Evolutionary conservation across 2,329 filamentous ascomycete genomes (phyloP).

Genomic region (Moelleriella libera): DNA sequence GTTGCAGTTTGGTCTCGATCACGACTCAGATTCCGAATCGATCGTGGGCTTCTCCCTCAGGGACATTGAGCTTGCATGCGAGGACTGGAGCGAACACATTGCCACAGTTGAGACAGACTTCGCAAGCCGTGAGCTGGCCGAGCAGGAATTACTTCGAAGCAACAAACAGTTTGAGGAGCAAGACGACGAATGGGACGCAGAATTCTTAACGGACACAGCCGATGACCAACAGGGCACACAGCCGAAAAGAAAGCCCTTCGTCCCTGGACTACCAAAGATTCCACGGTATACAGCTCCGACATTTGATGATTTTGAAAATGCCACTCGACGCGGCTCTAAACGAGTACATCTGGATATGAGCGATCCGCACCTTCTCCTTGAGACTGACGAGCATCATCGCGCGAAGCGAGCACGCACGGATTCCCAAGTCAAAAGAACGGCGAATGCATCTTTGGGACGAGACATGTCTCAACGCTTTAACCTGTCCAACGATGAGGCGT

Average conservation of each 20-base stretch:
- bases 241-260: slow-evolving; percentile 55
- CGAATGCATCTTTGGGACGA: slow-evolving; percentile 54
- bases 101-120: slow-evolving; percentile 28
- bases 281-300: slow-evolving; percentile 50
- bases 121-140: slow-evolving; percentile 15
- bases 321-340: slow-evolving; percentile 60
- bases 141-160: slow-evolving; percentile 15
- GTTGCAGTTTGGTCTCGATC: slow-evolving; percentile 31
- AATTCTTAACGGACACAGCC: slow-evolving; percentile 38
- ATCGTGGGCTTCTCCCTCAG: slow-evolving; percentile 63
- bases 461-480: slow-evolving; percentile 78
- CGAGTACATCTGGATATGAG: slow-evolving; percentile 74
- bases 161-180: slow-evolving; percentile 20
- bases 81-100: slow-evolving; percentile 66
- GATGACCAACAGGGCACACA: slow-evolving; percentile 31
- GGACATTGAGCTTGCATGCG: slow-evolving; percentile 74
- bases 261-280: slow-evolving; percentile 43
- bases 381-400: slow-evolving; percentile 53
- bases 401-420: slow-evolving; percentile 44
- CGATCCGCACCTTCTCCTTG: slow-evolving; percentile 74
- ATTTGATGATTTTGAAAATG: slow-evolving; percentile 67
- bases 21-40: slow-evolving; percentile 44
- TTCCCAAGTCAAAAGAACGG: slow-evolving; percentile 50
- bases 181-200: slow-evolving; percentile 49
- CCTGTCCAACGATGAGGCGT: slow-evolving; percentile 89